A percentile compares a stretch with the other conserved stretches of the same genome.
Conservation (phyloP, 306 rosid genomes). For the Prosopis cineraria region DNA sequence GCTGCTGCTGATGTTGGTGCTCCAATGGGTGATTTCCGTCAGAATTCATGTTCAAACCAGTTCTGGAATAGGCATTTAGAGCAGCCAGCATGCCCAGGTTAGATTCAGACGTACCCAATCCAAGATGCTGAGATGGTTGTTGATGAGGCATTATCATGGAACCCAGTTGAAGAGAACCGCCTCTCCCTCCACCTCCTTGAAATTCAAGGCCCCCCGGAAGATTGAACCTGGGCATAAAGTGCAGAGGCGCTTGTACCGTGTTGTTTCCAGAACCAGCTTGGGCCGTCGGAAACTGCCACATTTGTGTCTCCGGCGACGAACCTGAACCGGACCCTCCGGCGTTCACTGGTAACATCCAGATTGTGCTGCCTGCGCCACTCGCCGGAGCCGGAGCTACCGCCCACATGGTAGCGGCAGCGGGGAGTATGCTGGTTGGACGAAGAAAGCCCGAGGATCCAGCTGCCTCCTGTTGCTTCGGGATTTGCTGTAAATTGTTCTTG, state of each 20-base stretch:
- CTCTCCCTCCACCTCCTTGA: conserved; percentile 55
- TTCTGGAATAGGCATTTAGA: conserved; percentile 76
- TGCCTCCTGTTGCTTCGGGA: conserved; percentile 42
- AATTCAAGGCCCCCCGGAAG: conserved; percentile 56
- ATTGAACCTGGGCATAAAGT: conserved; percentile 78
- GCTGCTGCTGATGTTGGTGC: conserved; percentile 50
- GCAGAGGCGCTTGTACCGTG: conserved; percentile 62
- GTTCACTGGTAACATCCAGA: conserved; percentile 83
- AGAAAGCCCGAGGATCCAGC: conserved; percentile 52
- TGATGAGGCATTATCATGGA: conserved; percentile 66
- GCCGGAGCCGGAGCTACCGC: conserved; percentile 61
- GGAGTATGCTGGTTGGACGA: conserved; percentile 57
- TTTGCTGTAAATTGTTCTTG: conserved; percentile 36
- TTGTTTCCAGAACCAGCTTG: conserved; percentile 35
- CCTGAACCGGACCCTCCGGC: conserved; percentile 45
- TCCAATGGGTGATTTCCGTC: conserved; percentile 52
- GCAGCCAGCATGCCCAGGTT: conserved; percentile 90
- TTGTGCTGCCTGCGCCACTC: conserved; percentile 66
- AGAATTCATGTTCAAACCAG: conserved; percentile 64
- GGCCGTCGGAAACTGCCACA: conserved; percentile 75
- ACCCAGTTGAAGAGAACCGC: conserved; percentile 65
- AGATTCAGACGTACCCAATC: conserved; percentile 72
- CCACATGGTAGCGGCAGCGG: conserved; percentile 76
- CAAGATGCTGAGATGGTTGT: conserved; percentile 69
- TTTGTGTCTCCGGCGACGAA: conserved; percentile 58